These are phyloP conservation scores for Tranzscheliella williamsii DNA, from an alignment of 1,284 basidiomycete species.

Conservation along the genomic window DNA sequence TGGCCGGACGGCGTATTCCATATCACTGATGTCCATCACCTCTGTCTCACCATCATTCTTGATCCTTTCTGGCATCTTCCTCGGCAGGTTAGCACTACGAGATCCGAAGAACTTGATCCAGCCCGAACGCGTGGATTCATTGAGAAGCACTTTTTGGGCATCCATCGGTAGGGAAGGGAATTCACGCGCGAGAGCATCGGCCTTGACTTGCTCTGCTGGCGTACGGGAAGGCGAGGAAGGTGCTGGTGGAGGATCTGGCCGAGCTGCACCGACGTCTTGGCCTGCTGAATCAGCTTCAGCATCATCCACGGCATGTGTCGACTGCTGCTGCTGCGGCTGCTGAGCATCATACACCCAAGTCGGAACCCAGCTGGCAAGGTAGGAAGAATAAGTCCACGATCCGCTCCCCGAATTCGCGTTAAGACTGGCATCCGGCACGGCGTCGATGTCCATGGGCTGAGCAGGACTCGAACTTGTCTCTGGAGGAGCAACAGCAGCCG, in stretches of 20 bases:
- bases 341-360: slow-evolving; percentile 39
- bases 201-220: slow-evolving; percentile 55
- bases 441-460: slow-evolving; percentile 35
- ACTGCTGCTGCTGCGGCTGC: slow-evolving; percentile 26
- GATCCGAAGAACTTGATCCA: slow-evolving; percentile 53
- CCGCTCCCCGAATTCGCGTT: slow-evolving; percentile 4
- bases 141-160: slow-evolving; percentile 44
- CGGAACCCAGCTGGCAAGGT: slow-evolving; percentile 42
- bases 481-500: not conserved
- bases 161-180: slow-evolving; percentile 13
- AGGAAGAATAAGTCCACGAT: slow-evolving; percentile 43
- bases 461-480: not conserved
- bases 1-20: slow-evolving; percentile 3
- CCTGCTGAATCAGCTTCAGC: not conserved
- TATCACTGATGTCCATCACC: slow-evolving; percentile 52
- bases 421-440: not conserved
- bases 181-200: slow-evolving; percentile 46
- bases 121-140: slow-evolving; percentile 34
- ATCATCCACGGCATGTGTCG: not conserved
- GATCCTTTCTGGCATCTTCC: slow-evolving; percentile 11
- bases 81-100: slow-evolving; percentile 28
- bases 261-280: no score
- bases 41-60: slow-evolving; percentile 37
- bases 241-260: no score
- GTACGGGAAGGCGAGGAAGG: slow-evolving; percentile 25